Evolutionary conservation across 108 stramenopile genomes (phyloP).

Genomic region (Epithemia pelagica): DNA sequence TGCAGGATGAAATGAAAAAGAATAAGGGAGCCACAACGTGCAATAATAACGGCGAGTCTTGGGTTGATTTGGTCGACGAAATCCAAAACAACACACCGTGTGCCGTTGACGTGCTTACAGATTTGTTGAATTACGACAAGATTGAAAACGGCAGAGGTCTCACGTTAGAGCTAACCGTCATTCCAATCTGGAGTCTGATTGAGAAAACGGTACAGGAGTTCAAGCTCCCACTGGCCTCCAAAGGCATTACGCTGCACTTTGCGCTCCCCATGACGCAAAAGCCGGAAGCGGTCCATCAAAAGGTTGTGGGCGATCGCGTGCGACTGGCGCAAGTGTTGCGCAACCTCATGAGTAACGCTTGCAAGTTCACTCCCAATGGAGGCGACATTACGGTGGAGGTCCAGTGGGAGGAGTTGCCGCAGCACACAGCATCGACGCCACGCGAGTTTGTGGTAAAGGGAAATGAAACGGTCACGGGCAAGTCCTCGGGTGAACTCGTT

Average conservation of each 20-base stretch:
- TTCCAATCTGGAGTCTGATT: neutral
- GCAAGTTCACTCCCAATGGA: conserved; percentile 39
- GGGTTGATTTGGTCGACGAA: conserved; percentile 8
- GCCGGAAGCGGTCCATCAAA: neutral
- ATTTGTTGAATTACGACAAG: conserved; percentile 42
- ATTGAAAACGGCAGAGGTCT: conserved; percentile 26
- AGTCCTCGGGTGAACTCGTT: no score
- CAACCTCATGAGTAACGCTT: conserved; percentile 50
- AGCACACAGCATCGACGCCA: no score
- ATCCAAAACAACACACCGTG: conserved; percentile 16
- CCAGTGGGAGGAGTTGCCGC: no score
- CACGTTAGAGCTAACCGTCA: conserved; percentile 1
- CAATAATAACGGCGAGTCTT: neutral
- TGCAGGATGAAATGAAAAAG: conserved; percentile 23
- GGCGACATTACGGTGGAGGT: neutral
- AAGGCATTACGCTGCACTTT: neutral
- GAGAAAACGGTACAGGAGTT: neutral
- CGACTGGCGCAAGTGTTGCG: conserved; percentile 37
- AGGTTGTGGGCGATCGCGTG: conserved; percentile 33
- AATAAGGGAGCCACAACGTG: neutral
- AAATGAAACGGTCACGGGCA: no score
- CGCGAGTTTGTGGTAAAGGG: no score
- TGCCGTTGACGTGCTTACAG: conserved; percentile 38
- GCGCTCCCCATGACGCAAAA: neutral
- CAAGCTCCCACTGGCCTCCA: neutral